Evolutionary conservation across 768 basidiomycete species (phyloP).

Genomic region (Mycena maculata): DNA sequence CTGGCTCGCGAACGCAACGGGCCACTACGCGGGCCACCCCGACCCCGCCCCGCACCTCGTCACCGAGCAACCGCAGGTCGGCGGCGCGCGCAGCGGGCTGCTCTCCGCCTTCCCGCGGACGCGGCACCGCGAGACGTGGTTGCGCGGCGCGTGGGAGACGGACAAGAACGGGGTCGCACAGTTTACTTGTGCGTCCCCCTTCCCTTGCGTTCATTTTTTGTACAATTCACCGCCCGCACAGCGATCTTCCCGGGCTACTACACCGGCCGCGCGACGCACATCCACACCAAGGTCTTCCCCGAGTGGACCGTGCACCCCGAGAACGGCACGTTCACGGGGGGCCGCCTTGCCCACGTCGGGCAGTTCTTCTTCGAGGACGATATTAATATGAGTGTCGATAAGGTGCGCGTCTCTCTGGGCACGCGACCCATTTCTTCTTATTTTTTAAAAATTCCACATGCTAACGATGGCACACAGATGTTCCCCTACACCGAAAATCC

Average conservation of each 20-base stretch:
- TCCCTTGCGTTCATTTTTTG: neutral
- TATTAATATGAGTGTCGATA: slow-evolving; percentile 59
- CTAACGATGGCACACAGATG: slow-evolving; percentile 48
- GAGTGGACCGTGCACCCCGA: slow-evolving; percentile 54
- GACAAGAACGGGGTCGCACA: slow-evolving; percentile 64
- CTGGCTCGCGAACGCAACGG: slow-evolving; percentile 70
- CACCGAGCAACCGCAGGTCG: slow-evolving; percentile 58
- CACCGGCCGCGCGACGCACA: slow-evolving; percentile 65
- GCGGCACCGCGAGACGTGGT: slow-evolving; percentile 55
- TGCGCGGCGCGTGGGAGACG: slow-evolving; percentile 67
- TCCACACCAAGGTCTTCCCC: slow-evolving; percentile 67
- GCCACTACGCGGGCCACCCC: slow-evolving; percentile 66
- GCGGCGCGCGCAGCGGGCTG: slow-evolving; percentile 57
- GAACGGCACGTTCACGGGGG: slow-evolving; percentile 60
- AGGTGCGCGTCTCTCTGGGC: slow-evolving; percentile 42
- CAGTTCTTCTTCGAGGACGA: slow-evolving; percentile 72
- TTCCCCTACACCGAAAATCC: slow-evolving; percentile 64
- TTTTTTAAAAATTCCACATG: neutral
- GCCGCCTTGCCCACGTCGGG: slow-evolving; percentile 58
- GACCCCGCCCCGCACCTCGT: slow-evolving; percentile 55
- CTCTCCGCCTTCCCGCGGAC: slow-evolving; percentile 59
- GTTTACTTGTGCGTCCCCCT: slow-evolving; percentile 57
- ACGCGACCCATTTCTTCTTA: neutral
- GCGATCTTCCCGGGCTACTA: slow-evolving; percentile 70
- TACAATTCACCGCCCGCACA: slow-evolving; percentile 28